Evolutionary conservation across 805 yeast species (phyloP).

Genomic region (Torulaspora franciscae): DNA sequence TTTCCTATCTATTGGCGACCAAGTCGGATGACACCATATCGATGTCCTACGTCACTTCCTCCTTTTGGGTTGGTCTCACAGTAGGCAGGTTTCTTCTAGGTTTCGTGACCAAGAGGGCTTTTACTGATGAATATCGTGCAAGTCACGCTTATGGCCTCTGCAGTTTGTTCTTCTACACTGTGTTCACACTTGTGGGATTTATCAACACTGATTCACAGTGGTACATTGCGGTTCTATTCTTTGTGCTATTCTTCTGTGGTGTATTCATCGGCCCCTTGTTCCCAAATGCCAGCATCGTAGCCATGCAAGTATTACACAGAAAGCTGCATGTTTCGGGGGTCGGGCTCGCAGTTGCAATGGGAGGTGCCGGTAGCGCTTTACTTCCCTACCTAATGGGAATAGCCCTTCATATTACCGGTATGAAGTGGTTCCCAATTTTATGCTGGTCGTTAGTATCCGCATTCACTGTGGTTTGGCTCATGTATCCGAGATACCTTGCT

Average conservation of each 20-base stretch:
- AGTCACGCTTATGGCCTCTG: conserved; percentile 35
- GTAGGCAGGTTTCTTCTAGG: conserved; percentile 57
- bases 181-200: conserved; percentile 27
- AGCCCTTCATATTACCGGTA: conserved; percentile 26
- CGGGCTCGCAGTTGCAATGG: conserved; percentile 71
- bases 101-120: conserved; percentile 46
- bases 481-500: conserved; percentile 28
- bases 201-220: conserved; percentile 14
- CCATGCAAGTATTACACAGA: conserved; percentile 58
- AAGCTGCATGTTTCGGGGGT: conserved; percentile 59
- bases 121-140: conserved; percentile 42
- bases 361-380: conserved; percentile 79
- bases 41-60: conserved; percentile 62
- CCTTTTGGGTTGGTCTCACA: conserved; percentile 70
- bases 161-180: conserved; percentile 35
- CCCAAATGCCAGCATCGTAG: conserved; percentile 65
- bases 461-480: conserved; percentile 25
- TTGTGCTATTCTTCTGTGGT: conserved; percentile 46
- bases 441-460: conserved; percentile 23
- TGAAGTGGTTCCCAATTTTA: conserved; percentile 28
- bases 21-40: conserved; percentile 44
- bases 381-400: conserved; percentile 63
- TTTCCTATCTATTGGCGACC: conserved; percentile 54
- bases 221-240: conserved; percentile 22
- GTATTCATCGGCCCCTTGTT: conserved; percentile 63